These are phyloP conservation scores for Carallia brachiata DNA, from an alignment of 345 rosid genomes.

Conservation along the genomic window DNA sequence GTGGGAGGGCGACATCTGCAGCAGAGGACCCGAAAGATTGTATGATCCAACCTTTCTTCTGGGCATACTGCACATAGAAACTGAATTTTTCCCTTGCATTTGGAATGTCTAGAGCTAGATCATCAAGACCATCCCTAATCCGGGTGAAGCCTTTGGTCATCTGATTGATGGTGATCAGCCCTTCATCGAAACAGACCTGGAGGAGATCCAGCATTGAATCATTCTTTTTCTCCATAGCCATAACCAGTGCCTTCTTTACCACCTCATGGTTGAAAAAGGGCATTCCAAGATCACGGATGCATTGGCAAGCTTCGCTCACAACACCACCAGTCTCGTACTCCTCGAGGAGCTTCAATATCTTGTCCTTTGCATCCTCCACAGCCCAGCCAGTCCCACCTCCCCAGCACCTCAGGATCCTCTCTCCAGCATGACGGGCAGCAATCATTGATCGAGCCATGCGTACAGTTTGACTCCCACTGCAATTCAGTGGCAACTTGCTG, in stretches of 20 bases:
- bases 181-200: slow-evolving; percentile 81
- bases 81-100: slow-evolving; percentile 80
- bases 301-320: slow-evolving; percentile 89
- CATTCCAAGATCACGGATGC: slow-evolving; percentile 96
- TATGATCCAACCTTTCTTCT: slow-evolving; percentile 77
- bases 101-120: slow-evolving; percentile 92
- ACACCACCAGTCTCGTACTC: slow-evolving; percentile 93
- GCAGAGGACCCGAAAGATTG: slow-evolving; percentile 44
- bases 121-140: slow-evolving; percentile 86
- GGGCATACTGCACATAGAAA: slow-evolving; percentile 64
- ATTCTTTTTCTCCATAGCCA: slow-evolving; percentile 99
- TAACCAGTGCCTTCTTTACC: slow-evolving; percentile 95
- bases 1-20: slow-evolving; percentile 16
- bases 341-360: slow-evolving; percentile 86
- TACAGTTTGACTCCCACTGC: slow-evolving; percentile 84
- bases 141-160: slow-evolving; percentile 93
- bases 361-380: slow-evolving; percentile 98
- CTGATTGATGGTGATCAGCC: slow-evolving; percentile 85
- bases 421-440: slow-evolving; percentile 96
- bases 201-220: slow-evolving; percentile 80
- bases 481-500: slow-evolving; percentile 64
- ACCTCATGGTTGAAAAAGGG: slow-evolving; percentile 98
- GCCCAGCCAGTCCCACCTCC: slow-evolving; percentile 99
- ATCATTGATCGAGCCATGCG: slow-evolving; percentile 72
- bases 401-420: slow-evolving; percentile 97